Conservation (phyloP, 2,329 filamentous ascomycete species). For the Cytospora piceicola region DNA sequence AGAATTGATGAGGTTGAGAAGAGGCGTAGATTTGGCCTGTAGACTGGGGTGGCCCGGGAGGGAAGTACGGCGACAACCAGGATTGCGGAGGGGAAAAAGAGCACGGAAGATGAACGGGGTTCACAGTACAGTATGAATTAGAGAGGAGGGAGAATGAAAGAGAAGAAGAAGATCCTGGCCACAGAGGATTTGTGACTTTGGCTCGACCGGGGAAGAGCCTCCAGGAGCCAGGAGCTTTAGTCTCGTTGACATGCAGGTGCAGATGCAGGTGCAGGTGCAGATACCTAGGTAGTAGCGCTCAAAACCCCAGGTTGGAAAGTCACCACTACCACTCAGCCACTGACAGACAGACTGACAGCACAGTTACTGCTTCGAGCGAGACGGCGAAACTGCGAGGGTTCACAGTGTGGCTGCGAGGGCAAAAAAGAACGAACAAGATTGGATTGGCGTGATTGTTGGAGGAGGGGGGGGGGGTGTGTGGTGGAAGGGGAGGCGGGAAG, state of each 20-base stretch:
- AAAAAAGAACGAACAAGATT: neutral
- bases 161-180: neutral
- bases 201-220: neutral
- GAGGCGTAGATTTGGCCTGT: conserved; percentile 24
- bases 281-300: neutral
- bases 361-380: neutral
- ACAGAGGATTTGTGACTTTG: neutral
- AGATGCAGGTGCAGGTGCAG: conserved; percentile 1
- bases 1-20: conserved; percentile 25
- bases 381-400: too few species aligned
- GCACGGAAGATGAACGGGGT: conserved; percentile 19
- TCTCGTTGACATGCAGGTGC: neutral
- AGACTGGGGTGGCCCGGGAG: conserved; percentile 23
- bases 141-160: neutral
- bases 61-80: conserved; percentile 23
- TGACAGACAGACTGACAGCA: too few species aligned
- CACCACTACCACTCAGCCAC: neutral
- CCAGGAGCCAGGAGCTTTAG: neutral
- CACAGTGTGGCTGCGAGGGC: neutral
- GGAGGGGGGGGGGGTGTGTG: neutral
- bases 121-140: conserved; percentile 25
- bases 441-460: neutral
- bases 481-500: neutral
- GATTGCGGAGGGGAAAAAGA: conserved; percentile 19
- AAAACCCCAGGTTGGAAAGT: neutral